Conservation (phyloP, 1,139 yeast species). For the Kurtzmaniella natalensis region DNA sequence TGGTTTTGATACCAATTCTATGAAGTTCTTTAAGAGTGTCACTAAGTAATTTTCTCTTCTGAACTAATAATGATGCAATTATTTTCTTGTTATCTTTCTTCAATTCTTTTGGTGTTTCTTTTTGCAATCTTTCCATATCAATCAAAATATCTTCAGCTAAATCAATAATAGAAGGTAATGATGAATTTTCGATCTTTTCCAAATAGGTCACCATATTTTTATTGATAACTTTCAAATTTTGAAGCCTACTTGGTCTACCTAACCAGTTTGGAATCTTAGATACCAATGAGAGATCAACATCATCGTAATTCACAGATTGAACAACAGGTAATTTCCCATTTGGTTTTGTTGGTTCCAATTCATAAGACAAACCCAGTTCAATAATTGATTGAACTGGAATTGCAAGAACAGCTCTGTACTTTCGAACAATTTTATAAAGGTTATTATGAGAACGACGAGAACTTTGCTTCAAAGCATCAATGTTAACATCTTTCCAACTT, state of each 20-base stretch:
- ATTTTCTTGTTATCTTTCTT: slow-evolving; percentile 73
- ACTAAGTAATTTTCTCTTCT: slow-evolving; percentile 74
- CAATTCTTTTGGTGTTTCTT: slow-evolving; percentile 70
- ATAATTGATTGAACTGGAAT: slow-evolving; percentile 53
- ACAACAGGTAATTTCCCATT: slow-evolving; percentile 8
- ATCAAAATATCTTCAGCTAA: slow-evolving; percentile 51
- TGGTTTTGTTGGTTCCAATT: slow-evolving; percentile 10
- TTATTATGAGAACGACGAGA: slow-evolving; percentile 83
- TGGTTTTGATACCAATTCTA: slow-evolving; percentile 69
- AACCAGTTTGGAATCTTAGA: slow-evolving; percentile 41
- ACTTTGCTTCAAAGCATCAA: slow-evolving; percentile 89
- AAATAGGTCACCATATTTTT: slow-evolving; percentile 52
- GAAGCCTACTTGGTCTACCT: slow-evolving; percentile 52
- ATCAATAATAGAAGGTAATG: slow-evolving; percentile 40
- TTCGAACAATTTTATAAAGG: slow-evolving; percentile 78
- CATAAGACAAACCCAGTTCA: slow-evolving; percentile 47
- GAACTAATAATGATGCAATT: slow-evolving; percentile 70
- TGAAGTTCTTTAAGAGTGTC: slow-evolving; percentile 71
- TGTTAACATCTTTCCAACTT: slow-evolving; percentile 95
- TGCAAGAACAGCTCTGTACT: slow-evolving; percentile 64
- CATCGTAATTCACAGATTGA: slow-evolving; percentile 13
- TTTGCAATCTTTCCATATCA: slow-evolving; percentile 59
- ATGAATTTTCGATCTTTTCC: slow-evolving; percentile 27
- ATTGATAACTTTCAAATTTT: slow-evolving; percentile 46
- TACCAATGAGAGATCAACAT: slow-evolving; percentile 13